These are phyloP conservation scores for Citrullus mucosospermus DNA, from an alignment of 306 rosid genomes.

Conservation along the genomic window DNA sequence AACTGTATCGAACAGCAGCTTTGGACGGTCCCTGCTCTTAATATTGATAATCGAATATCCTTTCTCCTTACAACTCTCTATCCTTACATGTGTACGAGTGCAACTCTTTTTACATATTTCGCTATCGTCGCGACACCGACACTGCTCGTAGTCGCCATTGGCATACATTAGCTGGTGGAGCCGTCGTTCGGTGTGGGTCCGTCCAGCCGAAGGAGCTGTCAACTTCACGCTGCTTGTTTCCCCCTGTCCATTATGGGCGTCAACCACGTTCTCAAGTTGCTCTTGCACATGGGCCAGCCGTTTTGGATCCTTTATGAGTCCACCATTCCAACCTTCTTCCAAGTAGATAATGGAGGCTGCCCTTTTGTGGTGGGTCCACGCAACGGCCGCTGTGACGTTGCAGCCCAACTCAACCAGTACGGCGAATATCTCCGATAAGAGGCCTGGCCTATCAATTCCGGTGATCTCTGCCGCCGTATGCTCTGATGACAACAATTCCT, in stretches of 20 bases:
- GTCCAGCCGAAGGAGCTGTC: constrained; percentile 25
- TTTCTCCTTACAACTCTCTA: constrained; percentile 47
- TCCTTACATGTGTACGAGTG: constrained; percentile 56
- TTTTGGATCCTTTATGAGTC: constrained; percentile 45
- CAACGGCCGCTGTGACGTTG: constrained; percentile 35
- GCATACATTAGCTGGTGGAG: constrained; percentile 81
- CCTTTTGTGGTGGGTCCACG: constrained; percentile 68
- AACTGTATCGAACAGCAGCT: constrained; percentile 68
- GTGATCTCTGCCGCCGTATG: constrained; percentile 60
- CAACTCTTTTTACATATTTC: constrained; percentile 38
- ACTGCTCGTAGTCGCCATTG: constrained; percentile 48
- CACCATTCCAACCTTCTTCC: constrained; percentile 39
- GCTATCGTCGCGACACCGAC: constrained; percentile 31
- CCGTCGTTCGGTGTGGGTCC: constrained; percentile 58
- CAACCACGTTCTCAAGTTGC: constrained; percentile 45
- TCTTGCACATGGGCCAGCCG: constrained; percentile 38
- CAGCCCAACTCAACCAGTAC: constrained; percentile 52
- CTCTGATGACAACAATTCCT: constrained; percentile 13
- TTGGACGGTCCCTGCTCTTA: constrained; percentile 58
- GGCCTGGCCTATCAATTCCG: constrained; percentile 56
- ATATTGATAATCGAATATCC: constrained; percentile 60
- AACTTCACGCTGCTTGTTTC: constrained; percentile 46
- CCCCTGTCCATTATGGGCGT: constrained; percentile 38
- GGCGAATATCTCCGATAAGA: constrained; percentile 61
- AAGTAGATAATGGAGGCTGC: constrained; percentile 50